These are phyloP conservation scores for Cunninghamia lanceolata DNA, from an alignment of 75 land plant species.

Conservation along the genomic window DNA sequence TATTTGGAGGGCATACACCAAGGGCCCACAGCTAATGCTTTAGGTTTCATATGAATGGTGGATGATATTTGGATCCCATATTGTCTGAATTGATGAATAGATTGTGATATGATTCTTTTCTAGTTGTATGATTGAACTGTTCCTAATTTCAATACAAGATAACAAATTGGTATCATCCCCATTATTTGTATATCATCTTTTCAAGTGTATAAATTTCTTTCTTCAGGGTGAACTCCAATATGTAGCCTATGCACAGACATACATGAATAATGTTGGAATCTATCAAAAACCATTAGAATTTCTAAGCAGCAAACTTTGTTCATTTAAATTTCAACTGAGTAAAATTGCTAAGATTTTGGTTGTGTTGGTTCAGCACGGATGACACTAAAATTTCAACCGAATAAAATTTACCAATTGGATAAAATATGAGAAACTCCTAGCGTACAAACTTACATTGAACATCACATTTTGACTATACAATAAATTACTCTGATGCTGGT, in stretches of 20 bases:
- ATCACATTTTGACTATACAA: neutral
- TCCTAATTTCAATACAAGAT: neutral
- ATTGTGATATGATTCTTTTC: neutral
- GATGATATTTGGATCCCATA: neutral
- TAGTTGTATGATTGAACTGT: neutral
- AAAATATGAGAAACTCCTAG: too few species aligned
- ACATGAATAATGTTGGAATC: neutral
- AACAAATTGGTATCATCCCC: neutral
- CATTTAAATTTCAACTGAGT: neutral
- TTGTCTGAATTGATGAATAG: neutral
- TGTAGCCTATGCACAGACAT: neutral
- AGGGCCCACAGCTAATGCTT: neutral
- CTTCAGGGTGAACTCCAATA: neutral
- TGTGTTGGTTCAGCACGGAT: too few species aligned
- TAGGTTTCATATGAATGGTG: neutral
- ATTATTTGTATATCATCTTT: slow-evolving; percentile 1
- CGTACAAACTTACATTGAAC: neutral
- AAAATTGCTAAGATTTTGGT: neutral
- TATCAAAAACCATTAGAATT: neutral
- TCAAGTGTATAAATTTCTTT: neutral
- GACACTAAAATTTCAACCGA: neutral
- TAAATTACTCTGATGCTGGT: neutral
- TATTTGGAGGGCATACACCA: neutral
- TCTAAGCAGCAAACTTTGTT: neutral
- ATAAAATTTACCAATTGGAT: neutral